Conservation (phyloP, 192 early-diverging fungal genomes). For the Entrophospora sp. region DNA sequence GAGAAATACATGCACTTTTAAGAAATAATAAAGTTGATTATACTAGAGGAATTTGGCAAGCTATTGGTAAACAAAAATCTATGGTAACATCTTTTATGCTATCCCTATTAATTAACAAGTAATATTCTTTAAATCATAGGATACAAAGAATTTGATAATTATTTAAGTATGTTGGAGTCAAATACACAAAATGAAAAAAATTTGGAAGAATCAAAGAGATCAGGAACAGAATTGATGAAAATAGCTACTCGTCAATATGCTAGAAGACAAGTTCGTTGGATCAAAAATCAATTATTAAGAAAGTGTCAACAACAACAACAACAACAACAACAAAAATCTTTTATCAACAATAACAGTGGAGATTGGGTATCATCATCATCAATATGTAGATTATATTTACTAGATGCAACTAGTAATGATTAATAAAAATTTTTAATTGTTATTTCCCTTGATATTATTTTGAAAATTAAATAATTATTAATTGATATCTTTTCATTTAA, state of each 20-base stretch:
- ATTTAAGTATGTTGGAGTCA: no score
- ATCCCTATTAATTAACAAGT: neutral
- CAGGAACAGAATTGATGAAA: conserved; percentile 79
- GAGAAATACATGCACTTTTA: conserved; percentile 34
- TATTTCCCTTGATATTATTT: no score
- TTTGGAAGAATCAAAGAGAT: conserved; percentile 19
- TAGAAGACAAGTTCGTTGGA: conserved; percentile 71
- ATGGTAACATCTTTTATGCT: neutral
- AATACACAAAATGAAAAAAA: no score
- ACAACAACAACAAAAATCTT: no score
- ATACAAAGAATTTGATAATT: conserved; percentile 81
- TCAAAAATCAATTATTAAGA: conserved; percentile 62
- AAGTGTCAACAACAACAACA: conserved; percentile 32
- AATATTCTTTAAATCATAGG: conserved; percentile 42
- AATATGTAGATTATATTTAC: conserved; percentile 49
- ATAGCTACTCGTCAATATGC: conserved; percentile 82
- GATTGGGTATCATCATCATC: no score
- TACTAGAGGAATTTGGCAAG: conserved; percentile 65
- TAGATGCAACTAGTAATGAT: conserved; percentile 70
- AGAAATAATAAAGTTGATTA: conserved; percentile 38
- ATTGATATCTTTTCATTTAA: no score
- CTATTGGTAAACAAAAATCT: conserved; percentile 66
- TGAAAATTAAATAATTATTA: no score
- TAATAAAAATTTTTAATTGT: no score
- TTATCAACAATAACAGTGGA: no score